Evolutionary conservation across 176 grass and related monocot genomes (phyloP).

Genomic region (Oryza glaberrima): DNA sequence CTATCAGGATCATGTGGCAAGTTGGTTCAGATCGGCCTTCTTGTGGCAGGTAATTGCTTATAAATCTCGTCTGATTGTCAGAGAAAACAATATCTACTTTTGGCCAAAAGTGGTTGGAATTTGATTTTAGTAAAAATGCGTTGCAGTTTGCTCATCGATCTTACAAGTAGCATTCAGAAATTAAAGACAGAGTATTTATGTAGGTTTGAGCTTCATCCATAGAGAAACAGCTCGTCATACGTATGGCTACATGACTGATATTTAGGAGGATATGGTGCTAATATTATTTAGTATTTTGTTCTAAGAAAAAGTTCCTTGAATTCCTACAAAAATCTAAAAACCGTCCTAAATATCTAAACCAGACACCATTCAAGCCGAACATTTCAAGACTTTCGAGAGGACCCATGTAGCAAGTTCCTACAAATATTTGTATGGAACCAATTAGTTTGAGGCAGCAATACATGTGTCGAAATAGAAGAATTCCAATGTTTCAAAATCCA

Average conservation of each 20-base stretch:
- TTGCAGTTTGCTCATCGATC: background rate
- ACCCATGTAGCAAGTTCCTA: background rate
- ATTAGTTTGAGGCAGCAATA: background rate
- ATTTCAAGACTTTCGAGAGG: no score
- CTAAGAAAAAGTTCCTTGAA: background rate
- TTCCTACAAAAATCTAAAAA: background rate
- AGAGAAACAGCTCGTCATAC: no score
- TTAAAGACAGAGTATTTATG: background rate
- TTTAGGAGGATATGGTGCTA: background rate
- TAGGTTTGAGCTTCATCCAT: no score
- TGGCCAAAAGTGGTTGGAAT: background rate
- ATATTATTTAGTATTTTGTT: background rate
- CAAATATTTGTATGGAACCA: background rate
- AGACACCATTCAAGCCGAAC: background rate
- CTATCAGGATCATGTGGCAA: slow-evolving; percentile 35
- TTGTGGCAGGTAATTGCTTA: slow-evolving; percentile 50
- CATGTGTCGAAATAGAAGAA: background rate
- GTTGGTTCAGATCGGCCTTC: slow-evolving; percentile 31
- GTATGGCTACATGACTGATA: no score
- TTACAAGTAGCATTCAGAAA: background rate
- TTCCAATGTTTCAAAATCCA: background rate
- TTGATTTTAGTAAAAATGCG: slow-evolving; percentile 1
- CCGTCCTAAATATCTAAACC: background rate
- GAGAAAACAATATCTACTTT: background rate
- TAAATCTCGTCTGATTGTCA: background rate